These are phyloP conservation scores for Sphenostylis stenocarpa DNA, from an alignment of 306 rosid genomes.

Conservation along the genomic window DNA sequence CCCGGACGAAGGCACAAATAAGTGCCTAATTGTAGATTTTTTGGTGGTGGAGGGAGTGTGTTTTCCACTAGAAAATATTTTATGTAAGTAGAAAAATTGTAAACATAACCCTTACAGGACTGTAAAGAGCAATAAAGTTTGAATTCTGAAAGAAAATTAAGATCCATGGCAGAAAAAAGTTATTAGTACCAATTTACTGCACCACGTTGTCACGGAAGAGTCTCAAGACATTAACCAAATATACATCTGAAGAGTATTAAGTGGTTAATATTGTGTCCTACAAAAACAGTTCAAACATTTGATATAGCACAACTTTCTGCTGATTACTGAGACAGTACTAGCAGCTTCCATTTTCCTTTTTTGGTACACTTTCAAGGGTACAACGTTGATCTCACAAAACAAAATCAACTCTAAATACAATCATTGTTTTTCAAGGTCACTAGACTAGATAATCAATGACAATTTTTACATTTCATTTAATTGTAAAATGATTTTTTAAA, in stretches of 20 bases:
- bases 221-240: background rate
- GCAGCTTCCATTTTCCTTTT: background rate
- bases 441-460: no score
- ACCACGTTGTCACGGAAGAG: background rate
- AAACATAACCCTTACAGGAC: background rate
- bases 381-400: background rate
- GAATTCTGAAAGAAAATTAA: background rate
- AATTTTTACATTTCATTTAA: no score
- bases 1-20: background rate
- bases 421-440: background rate
- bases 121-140: background rate
- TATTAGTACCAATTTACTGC: background rate
- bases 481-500: no score
- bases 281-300: background rate
- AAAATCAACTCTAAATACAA: background rate
- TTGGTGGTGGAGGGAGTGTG: background rate
- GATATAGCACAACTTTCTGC: background rate
- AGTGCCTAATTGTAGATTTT: background rate
- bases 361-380: background rate
- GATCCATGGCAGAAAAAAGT: background rate
- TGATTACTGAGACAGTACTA: background rate
- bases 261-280: background rate
- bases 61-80: background rate
- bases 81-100: no score
- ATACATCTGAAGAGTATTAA: background rate